phyloP scores from a whole-genome alignment of 176 grass and related monocot genomes.

The Thalia dealbata region DNA sequence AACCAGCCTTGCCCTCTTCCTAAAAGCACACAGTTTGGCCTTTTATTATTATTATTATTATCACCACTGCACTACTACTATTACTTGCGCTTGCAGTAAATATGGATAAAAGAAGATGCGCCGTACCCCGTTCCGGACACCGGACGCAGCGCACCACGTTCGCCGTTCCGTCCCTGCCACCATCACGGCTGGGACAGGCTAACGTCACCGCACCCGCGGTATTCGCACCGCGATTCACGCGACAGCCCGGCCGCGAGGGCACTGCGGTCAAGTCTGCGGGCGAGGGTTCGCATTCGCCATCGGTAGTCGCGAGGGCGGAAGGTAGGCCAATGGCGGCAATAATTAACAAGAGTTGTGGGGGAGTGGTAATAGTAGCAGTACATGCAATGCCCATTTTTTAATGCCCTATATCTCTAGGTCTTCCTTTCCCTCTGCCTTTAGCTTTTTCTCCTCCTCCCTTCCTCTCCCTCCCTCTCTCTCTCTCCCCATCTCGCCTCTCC shows the following conservation, averaged over 20 bases:
- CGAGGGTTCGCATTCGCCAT: neutral
- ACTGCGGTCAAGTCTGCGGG: neutral
- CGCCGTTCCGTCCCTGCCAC: too few relatives aligned
- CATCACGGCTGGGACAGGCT: neutral
- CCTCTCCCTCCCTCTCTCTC: constrained; percentile 18
- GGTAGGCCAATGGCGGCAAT: neutral
- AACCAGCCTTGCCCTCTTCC: too few relatives aligned
- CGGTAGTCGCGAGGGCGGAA: neutral
- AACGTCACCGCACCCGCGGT: neutral
- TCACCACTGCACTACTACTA: too few relatives aligned
- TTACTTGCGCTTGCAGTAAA: too few relatives aligned
- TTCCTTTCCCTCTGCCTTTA: constrained; percentile 6
- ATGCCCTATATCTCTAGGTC: neutral
- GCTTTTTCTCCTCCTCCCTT: constrained; percentile 32
- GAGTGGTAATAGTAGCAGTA: neutral
- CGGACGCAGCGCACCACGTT: too few relatives aligned
- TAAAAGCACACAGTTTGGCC: too few relatives aligned
- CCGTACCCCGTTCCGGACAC: too few relatives aligned
- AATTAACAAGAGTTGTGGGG: neutral
- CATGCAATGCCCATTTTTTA: neutral
- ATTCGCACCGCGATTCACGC: neutral
- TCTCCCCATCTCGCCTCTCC: constrained; percentile 25
- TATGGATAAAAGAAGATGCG: too few relatives aligned
- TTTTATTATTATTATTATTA: too few relatives aligned
- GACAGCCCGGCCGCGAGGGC: neutral